Evolutionary conservation across 2,329 filamentous ascomycete genomes (phyloP).

Genomic region (Pestalotiopsis sp.): DNA sequence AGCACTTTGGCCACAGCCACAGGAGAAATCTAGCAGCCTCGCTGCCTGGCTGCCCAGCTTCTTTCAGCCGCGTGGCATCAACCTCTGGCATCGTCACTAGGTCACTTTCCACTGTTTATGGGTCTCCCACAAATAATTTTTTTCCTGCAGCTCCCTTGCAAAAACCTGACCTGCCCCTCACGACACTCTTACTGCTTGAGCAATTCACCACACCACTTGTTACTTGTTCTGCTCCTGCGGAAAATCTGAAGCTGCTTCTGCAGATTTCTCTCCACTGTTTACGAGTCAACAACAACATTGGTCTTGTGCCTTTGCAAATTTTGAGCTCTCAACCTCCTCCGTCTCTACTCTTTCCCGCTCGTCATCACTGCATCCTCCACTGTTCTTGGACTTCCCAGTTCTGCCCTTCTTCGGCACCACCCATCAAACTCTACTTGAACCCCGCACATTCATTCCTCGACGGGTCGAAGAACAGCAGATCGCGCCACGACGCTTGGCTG

Average conservation of each 20-base stretch:
- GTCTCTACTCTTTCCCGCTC: too few relatives aligned
- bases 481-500: not conserved
- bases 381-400: not conserved
- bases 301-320: too few relatives aligned
- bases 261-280: too few relatives aligned
- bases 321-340: too few relatives aligned
- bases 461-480: not conserved
- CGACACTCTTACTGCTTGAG: not conserved
- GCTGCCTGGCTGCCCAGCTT: not conserved
- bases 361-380: not conserved
- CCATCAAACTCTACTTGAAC: not conserved
- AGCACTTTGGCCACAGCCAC: too few relatives aligned
- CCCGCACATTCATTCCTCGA: not conserved
- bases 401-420: not conserved
- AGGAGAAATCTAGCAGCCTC: not conserved
- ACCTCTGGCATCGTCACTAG: not conserved
- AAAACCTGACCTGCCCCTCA: not conserved
- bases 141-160: not conserved
- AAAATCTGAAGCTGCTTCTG: too few relatives aligned
- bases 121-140: not conserved
- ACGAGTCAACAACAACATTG: too few relatives aligned
- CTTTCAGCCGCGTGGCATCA: not conserved
- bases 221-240: too few relatives aligned
- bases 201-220: too few relatives aligned
- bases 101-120: not conserved